phyloP scores from a whole-genome alignment of 106 monocot genomes.

The Dioscorea alata region DNA sequence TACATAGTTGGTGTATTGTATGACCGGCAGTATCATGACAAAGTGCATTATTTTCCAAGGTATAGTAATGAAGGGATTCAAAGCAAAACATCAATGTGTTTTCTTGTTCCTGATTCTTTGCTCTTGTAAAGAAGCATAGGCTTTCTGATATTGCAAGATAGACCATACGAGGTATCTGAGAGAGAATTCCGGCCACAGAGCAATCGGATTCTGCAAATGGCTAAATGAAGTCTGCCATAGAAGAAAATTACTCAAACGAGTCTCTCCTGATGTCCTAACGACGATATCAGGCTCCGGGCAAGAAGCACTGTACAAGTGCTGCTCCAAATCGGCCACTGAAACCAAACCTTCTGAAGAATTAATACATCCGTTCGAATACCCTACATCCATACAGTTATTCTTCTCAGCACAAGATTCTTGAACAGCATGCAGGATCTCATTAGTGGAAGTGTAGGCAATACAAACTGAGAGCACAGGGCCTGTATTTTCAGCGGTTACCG shows the following conservation, averaged over 20 bases:
- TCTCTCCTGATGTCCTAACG: conserved; percentile 27
- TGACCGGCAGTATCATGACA: too few species aligned
- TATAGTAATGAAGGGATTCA: too few species aligned
- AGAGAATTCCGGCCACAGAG: conserved; percentile 19
- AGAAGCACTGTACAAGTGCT: conserved; percentile 5
- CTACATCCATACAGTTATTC: too few species aligned
- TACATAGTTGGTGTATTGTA: too few species aligned
- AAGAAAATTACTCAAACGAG: conserved; percentile 27
- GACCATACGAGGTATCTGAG: conserved; percentile 18
- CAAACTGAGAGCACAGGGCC: conserved; percentile 5
- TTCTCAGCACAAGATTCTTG: not conserved
- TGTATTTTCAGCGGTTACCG: conserved; percentile 2
- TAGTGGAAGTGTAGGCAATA: conserved; percentile 17
- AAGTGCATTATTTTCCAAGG: too few species aligned
- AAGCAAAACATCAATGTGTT: not conserved
- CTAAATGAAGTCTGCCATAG: conserved; percentile 19
- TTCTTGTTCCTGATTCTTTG: not conserved
- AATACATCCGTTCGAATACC: too few species aligned
- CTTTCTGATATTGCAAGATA: conserved; percentile 16
- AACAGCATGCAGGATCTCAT: conserved; percentile 13
- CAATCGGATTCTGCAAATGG: conserved; percentile 8
- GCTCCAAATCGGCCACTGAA: conserved; percentile 8
- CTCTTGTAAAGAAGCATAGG: not conserved
- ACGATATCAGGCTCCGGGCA: conserved; percentile 22
- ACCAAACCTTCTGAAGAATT: not conserved